Evolutionary conservation across 805 yeast species (phyloP), one percentile per base, ranked within the genome.

Genomic region (Wickerhamomyces xylosicus): DNA sequence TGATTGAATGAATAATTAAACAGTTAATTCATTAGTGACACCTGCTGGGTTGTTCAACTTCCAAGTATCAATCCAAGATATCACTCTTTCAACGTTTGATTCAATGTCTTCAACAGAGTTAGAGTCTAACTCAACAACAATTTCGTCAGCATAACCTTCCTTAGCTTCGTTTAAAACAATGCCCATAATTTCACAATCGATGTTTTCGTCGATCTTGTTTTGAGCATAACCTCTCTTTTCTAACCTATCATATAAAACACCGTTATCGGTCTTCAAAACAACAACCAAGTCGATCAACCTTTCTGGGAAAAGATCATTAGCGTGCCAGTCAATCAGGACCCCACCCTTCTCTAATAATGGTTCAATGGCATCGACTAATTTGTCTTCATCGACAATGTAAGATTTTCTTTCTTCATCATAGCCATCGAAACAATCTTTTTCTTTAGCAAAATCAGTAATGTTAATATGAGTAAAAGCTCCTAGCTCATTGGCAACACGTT

Each of bases 141-240:
- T 77, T 46, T 82, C 85, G 34, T 78, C 77, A 25, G 71, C 82
- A 54, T 86, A 92, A 32, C 80, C 71, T 27, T 86, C 96, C 41
- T 72, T 66, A 0, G 97, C 98, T 48, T 92, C 98, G 47, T 80
- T 82, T 35, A 78, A 61, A 14, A 92, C 74, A 13, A 90, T 85
- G 48, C 89, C 90, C 97, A 92, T 92, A 47, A 92, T 92, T 61
- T 92, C 99, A 43, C 95, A 94, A 58, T 92, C 98, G 34, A 92
- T 63, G 56, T 92, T 92, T 53, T 92, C 99, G 41, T 79, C 81
- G 46, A 92, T 75, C 61, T 92, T 92, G 43, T 72, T 69, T 44
- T 85, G 81, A 39, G 80, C 76, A 56, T 92, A 92, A 6, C 79
- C 82, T 58, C 98, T 72, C 43, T 74, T 71, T 44, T 67, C 65